Percentiles rank a stretch among this genome's conserved stretches.
Conservation (phyloP, 208 protist genomes). For the Crithidia thermophila region DNA sequence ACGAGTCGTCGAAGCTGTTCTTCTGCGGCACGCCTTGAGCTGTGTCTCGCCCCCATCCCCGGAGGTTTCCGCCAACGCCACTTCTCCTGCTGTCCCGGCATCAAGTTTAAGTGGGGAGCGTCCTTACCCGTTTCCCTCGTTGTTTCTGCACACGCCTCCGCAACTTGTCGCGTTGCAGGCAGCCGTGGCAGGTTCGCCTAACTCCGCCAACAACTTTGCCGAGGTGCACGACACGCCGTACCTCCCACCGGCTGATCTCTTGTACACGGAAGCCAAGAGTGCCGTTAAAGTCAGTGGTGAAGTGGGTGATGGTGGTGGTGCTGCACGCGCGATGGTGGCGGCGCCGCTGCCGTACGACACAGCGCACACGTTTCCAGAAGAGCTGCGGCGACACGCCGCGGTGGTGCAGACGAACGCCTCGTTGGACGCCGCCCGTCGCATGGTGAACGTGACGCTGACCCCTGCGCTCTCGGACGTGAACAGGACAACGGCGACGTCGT, state of each 20-base stretch:
- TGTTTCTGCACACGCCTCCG: slow-evolving; percentile 51
- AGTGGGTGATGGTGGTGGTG: too few species aligned
- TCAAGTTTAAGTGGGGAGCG: too few species aligned
- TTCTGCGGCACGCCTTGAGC: slow-evolving; percentile 18
- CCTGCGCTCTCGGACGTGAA: not conserved
- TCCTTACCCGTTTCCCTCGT: slow-evolving; percentile 46
- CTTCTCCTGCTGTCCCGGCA: not conserved
- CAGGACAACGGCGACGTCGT: not conserved
- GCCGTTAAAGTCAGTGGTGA: too few species aligned
- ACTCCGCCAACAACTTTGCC: not conserved
- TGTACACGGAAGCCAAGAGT: slow-evolving; percentile 3
- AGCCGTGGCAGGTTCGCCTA: not conserved
- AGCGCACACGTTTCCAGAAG: not conserved
- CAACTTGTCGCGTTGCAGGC: slow-evolving; percentile 15
- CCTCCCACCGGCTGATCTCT: slow-evolving; percentile 1
- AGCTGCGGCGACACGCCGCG: slow-evolving; percentile 3
- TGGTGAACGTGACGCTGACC: slow-evolving; percentile 19
- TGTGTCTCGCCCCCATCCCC: not conserved
- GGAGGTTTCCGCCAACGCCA: not conserved
- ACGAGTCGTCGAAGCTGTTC: slow-evolving; percentile 20
- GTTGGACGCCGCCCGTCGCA: slow-evolving; percentile 6
- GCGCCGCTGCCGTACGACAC: slow-evolving; percentile 42
- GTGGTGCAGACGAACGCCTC: slow-evolving; percentile 1
- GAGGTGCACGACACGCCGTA: slow-evolving; percentile 16
- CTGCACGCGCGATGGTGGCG: slow-evolving; percentile 29